These are phyloP conservation scores for Eragrostis nindensis DNA, from an alignment of 176 grass and related monocot species.

Conservation along the genomic window DNA sequence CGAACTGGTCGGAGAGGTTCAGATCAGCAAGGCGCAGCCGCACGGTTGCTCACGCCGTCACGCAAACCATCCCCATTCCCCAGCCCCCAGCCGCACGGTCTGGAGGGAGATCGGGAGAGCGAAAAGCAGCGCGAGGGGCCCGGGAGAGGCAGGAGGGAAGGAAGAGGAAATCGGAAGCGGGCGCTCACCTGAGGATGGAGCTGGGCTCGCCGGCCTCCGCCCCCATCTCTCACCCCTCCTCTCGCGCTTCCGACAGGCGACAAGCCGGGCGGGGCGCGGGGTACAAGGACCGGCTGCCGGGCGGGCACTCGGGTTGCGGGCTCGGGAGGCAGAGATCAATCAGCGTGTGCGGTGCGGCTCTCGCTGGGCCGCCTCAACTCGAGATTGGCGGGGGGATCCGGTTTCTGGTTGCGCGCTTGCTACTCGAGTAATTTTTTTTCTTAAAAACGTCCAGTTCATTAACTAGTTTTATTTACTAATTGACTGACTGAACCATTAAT, in stretches of 20 bases:
- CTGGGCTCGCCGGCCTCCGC: conserved; percentile 57
- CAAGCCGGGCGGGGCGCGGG: conserved; percentile 19
- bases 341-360: not conserved
- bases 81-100: not conserved
- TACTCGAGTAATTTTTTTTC: too few relatives aligned
- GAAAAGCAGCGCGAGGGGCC: not conserved
- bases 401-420: not conserved
- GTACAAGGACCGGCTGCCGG: not conserved
- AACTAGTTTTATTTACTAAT: too few relatives aligned
- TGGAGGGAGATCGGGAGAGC: not conserved
- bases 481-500: not conserved
- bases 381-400: not conserved
- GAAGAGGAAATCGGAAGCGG: not conserved
- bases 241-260: conserved; percentile 12
- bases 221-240: conserved; percentile 23
- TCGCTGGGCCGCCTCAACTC: not conserved
- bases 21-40: not conserved
- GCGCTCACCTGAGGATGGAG: conserved; percentile 52
- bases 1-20: too few relatives aligned
- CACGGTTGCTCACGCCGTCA: not conserved
- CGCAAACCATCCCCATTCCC: too few relatives aligned
- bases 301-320: not conserved
- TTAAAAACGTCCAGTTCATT: too few relatives aligned
- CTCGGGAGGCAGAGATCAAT: not conserved
- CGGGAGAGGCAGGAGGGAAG: not conserved